These are phyloP conservation scores for Zea mays DNA, from an alignment of 176 grass and related monocot genomes.

Conservation along the genomic window Zm-B73-REFERENCE-NAM-5.0 NC_050104.1:139874501-139875000, in stretches of 20 bases:
- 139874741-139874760: slow-evolving; percentile 94
- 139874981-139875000: slow-evolving; percentile 91
- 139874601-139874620: slow-evolving; percentile 84
- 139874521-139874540: slow-evolving; percentile 32
- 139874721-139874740: slow-evolving; percentile 9
- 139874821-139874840: slow-evolving; percentile 83
- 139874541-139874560: slow-evolving; percentile 30
- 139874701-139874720: not conserved
- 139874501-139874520: slow-evolving; percentile 9
- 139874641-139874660: slow-evolving; percentile 11
- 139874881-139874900: not conserved
- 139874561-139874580: slow-evolving; percentile 58
- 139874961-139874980: slow-evolving; percentile 92
- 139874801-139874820: slow-evolving; percentile 97
- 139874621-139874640: slow-evolving; percentile 57
- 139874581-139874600: slow-evolving; percentile 80
- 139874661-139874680: not conserved
- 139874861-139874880: slow-evolving; percentile 8
- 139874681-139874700: not conserved
- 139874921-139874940: slow-evolving; percentile 89
- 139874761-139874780: slow-evolving; percentile 98
- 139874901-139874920: slow-evolving; percentile 42
- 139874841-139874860: slow-evolving; percentile 28
- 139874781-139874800: slow-evolving; percentile 93
- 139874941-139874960: slow-evolving; percentile 99